These are phyloP conservation scores for Lignosus rhinocerotis DNA, from an alignment of 1,284 basidiomycete species.

Conservation along the genomic window DNA sequence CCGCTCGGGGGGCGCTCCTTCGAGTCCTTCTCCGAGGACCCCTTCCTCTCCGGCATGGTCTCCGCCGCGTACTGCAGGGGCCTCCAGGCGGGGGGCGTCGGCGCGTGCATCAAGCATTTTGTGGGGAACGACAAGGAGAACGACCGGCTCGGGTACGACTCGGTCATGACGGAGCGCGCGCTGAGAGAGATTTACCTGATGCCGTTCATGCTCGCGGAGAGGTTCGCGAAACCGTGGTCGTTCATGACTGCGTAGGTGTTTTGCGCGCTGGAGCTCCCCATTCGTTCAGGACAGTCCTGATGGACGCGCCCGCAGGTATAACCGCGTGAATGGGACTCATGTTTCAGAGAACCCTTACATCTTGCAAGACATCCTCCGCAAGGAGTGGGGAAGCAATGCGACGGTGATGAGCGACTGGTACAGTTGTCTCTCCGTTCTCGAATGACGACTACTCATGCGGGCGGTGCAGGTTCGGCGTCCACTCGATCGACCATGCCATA, in stretches of 20 bases:
- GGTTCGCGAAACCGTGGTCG: slow-evolving; percentile 68
- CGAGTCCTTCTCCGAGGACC: slow-evolving; percentile 83
- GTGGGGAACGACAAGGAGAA: slow-evolving; percentile 75
- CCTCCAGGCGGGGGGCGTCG: slow-evolving; percentile 70
- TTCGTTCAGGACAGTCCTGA: neutral
- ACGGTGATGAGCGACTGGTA: slow-evolving; percentile 81
- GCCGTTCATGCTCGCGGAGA: slow-evolving; percentile 79
- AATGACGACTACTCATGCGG: neutral
- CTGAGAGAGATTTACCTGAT: slow-evolving; percentile 79
- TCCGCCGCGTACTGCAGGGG: slow-evolving; percentile 75
- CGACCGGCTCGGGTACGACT: slow-evolving; percentile 65
- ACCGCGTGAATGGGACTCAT: slow-evolving; percentile 73
- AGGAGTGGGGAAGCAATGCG: slow-evolving; percentile 77
- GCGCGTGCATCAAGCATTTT: slow-evolving; percentile 74
- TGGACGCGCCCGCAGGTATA: slow-evolving; percentile 46
- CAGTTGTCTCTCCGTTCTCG: slow-evolving; percentile 3
- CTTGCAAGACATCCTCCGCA: slow-evolving; percentile 64
- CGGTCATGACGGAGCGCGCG: slow-evolving; percentile 64
- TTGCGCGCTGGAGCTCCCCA: neutral
- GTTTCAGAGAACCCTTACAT: slow-evolving; percentile 66
- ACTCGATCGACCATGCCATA: slow-evolving; percentile 63
- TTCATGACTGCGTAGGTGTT: slow-evolving; percentile 67
- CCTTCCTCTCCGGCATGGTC: slow-evolving; percentile 66
- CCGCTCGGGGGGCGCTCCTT: slow-evolving; percentile 78
- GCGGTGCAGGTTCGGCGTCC: slow-evolving; percentile 61